A percentile compares a stretch with the other conserved stretches of the same genome.
Evolutionary conservation across 2,329 filamentous ascomycete species (phyloP).

Genomic region (Elsinoe australis): DNA sequence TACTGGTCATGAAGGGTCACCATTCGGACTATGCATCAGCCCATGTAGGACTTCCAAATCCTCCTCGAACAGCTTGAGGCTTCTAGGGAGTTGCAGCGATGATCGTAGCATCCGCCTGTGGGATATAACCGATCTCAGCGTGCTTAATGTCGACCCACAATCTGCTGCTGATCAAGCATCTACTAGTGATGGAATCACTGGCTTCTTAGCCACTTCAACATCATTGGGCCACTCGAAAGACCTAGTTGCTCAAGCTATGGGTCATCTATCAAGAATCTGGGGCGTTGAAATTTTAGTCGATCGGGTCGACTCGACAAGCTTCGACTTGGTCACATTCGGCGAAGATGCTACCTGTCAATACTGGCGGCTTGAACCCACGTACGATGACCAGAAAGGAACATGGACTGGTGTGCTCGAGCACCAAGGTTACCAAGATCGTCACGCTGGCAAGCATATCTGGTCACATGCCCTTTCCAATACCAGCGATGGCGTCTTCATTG

Average conservation of each 20-base stretch:
- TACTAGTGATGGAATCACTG: constrained; percentile 34
- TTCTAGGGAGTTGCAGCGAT: constrained; percentile 91
- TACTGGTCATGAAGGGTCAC: constrained; percentile 76
- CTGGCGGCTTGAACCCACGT: constrained; percentile 42
- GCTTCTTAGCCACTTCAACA: constrained; percentile 29
- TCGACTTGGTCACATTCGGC: constrained; percentile 69
- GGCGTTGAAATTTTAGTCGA: constrained; percentile 41
- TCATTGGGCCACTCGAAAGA: constrained; percentile 26
- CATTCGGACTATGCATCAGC: constrained; percentile 84
- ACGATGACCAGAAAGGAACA: background rate
- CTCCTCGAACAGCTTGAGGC: constrained; percentile 44
- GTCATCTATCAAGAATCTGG: constrained; percentile 87
- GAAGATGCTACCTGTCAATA: constrained; percentile 72
- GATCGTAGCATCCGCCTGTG: constrained; percentile 84
- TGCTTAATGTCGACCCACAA: constrained; percentile 25
- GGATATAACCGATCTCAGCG: constrained; percentile 59
- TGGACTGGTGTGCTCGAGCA: constrained; percentile 41
- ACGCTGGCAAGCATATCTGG: constrained; percentile 90
- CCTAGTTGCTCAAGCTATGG: constrained; percentile 66
- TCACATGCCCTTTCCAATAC: constrained; percentile 45
- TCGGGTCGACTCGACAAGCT: constrained; percentile 36
- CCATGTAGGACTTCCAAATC: too few relatives aligned
- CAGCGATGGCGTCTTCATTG: constrained; percentile 26
- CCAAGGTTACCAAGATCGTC: constrained; percentile 52
- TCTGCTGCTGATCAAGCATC: constrained; percentile 26